phyloP scores from a whole-genome alignment of 306 rosid genomes.

The Cicer yamashitae region DNA sequence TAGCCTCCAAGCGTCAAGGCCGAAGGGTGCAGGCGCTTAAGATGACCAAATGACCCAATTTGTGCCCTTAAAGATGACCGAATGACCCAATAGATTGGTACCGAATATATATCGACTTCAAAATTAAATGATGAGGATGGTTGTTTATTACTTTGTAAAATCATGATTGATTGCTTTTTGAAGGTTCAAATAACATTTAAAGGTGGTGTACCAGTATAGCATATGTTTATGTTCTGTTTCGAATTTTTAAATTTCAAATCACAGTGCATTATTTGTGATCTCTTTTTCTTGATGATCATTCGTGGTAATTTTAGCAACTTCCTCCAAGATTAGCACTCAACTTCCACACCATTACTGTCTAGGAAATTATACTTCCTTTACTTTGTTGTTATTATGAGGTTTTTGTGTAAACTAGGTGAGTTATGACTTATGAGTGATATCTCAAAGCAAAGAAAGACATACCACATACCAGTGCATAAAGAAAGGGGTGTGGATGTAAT shows the following conservation, averaged over 20 bases:
- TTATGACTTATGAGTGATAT: neutral
- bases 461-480: conserved; percentile 2
- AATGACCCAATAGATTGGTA: too few species aligned
- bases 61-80: too few species aligned
- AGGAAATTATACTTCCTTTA: neutral
- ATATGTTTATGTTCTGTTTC: neutral
- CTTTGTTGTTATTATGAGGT: neutral
- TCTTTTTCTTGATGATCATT: conserved; percentile 1
- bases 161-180: neutral
- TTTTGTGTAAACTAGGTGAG: neutral
- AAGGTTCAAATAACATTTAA: neutral
- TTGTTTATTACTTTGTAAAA: neutral
- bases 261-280: neutral
- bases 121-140: too few species aligned
- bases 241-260: neutral
- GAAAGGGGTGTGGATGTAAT: neutral
- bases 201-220: too few species aligned
- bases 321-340: neutral
- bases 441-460: neutral
- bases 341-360: neutral
- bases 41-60: too few species aligned
- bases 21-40: too few species aligned
- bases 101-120: neutral
- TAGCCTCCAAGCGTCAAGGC: too few species aligned
- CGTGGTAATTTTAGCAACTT: neutral